Conservation (phyloP, 179 eudicot species). For the Nepenthes alata region DNA sequence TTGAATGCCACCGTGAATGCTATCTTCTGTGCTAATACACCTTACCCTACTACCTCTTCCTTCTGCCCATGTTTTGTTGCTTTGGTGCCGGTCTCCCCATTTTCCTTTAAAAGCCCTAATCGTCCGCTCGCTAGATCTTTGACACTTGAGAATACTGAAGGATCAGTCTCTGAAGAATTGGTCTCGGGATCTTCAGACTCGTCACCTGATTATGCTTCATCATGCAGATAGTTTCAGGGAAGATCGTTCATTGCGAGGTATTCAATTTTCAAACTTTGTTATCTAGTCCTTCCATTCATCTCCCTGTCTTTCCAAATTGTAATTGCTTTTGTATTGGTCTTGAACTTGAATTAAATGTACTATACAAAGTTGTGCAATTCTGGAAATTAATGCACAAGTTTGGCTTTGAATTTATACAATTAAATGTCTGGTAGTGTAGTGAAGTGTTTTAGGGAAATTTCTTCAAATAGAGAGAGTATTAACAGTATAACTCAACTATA, state of each 20-base stretch:
- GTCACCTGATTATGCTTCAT: conserved; percentile 73
- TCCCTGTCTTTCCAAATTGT: background rate
- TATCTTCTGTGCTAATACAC: too few species aligned
- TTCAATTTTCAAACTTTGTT: background rate
- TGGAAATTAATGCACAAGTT: too few species aligned
- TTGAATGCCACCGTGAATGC: too few species aligned
- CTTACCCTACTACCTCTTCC: background rate
- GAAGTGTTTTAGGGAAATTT: too few species aligned
- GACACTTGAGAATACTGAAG: conserved; percentile 18
- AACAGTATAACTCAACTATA: too few species aligned
- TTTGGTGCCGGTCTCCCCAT: background rate
- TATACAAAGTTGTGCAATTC: too few species aligned
- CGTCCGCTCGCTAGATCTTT: conserved; percentile 10
- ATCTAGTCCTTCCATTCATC: background rate
- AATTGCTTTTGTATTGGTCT: background rate
- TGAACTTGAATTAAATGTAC: background rate
- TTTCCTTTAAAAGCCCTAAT: conserved; percentile 8
- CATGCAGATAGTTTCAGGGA: conserved; percentile 73
- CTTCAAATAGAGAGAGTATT: too few species aligned
- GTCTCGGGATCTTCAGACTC: conserved; percentile 17
- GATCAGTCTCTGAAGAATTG: conserved; percentile 18
- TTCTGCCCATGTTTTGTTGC: background rate
- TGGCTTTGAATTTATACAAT: too few species aligned
- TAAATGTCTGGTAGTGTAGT: too few species aligned
- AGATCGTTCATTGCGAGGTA: conserved; percentile 52